These are phyloP conservation scores for Trapa incisa DNA, from an alignment of 345 rosid species.

Conservation along the genomic window DNA sequence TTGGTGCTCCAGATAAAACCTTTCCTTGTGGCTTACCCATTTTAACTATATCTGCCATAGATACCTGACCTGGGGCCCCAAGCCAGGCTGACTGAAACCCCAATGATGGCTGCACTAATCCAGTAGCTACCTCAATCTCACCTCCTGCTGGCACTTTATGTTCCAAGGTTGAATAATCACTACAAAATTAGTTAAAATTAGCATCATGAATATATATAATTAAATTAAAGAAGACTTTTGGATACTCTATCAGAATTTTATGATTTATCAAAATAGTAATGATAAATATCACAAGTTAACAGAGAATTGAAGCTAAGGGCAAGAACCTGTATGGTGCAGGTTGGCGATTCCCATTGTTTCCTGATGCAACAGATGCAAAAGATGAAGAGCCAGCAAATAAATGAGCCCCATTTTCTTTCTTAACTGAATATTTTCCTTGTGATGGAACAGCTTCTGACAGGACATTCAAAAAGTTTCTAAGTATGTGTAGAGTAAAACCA, in stretches of 20 bases:
- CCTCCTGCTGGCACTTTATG: conserved; percentile 29
- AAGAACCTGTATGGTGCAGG: conserved; percentile 42
- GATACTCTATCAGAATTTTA: background rate
- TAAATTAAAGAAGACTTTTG: background rate
- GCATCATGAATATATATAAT: background rate
- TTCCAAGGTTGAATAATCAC: conserved; percentile 38
- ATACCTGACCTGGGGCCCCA: conserved; percentile 71
- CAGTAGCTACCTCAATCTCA: conserved; percentile 34
- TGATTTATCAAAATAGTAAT: background rate
- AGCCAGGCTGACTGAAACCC: conserved; percentile 74
- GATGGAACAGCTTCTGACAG: conserved; percentile 47
- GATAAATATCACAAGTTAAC: background rate
- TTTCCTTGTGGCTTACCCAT: conserved; percentile 84
- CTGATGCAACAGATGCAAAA: conserved; percentile 32
- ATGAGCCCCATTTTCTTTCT: conserved; percentile 71
- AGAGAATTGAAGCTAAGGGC: background rate
- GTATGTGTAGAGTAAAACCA: background rate
- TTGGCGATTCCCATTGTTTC: conserved; percentile 23
- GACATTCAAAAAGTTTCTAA: conserved; percentile 2
- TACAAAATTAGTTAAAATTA: conserved; percentile 20
- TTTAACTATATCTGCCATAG: conserved; percentile 97
- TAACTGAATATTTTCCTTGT: conserved; percentile 47
- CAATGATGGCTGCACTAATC: conserved; percentile 35
- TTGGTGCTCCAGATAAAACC: conserved; percentile 19
- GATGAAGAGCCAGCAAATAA: conserved; percentile 38